Conservation (phyloP, 805 yeast species). For the Wickerhamomyces bovis region DNA sequence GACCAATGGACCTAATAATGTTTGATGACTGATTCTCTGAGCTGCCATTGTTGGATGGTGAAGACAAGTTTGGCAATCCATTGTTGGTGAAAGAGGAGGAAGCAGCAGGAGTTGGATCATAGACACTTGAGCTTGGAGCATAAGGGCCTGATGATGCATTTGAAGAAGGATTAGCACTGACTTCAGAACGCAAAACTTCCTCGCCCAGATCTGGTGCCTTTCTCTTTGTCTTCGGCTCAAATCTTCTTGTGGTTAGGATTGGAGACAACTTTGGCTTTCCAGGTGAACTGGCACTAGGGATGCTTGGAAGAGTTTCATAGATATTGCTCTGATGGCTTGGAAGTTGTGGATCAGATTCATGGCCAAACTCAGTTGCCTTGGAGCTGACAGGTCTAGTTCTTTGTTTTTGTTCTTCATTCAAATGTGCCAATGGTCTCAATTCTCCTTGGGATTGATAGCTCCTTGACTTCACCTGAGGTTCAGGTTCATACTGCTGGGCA, state of each 20-base stretch:
- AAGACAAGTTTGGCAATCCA: background rate
- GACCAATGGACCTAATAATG: background rate
- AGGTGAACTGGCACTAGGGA: background rate
- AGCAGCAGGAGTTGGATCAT: conserved; percentile 15
- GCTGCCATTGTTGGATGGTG: background rate
- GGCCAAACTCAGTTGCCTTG: background rate
- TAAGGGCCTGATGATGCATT: background rate
- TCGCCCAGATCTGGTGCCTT: conserved; percentile 7
- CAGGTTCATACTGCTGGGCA: background rate
- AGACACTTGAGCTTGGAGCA: conserved; percentile 19
- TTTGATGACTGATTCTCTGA: background rate
- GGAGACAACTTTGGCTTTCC: conserved; percentile 4
- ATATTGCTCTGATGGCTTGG: background rate
- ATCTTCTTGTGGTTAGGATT: background rate
- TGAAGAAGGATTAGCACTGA: background rate
- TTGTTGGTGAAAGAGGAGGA: background rate
- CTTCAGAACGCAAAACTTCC: background rate
- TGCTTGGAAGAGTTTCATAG: background rate
- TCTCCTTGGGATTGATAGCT: background rate
- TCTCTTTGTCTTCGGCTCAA: conserved; percentile 2
- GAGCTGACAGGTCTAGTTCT: background rate
- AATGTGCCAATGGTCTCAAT: background rate
- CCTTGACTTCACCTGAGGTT: background rate
- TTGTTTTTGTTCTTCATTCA: too few relatives aligned
- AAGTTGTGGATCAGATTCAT: background rate